Evolutionary conservation across 345 rosid species (phyloP).

Genomic region (Citrus mangshanensis): DNA sequence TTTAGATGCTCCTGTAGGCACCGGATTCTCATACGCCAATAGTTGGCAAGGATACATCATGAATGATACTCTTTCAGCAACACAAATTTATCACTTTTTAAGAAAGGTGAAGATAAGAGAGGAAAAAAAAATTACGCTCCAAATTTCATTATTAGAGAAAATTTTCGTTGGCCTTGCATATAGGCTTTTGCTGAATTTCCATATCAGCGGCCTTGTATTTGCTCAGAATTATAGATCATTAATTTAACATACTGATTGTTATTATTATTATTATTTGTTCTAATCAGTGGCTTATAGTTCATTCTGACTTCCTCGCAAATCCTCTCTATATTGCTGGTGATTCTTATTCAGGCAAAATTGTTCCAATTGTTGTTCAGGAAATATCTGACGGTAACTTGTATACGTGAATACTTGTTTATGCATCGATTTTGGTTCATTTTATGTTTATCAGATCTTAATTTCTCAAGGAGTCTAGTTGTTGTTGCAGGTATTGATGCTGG

Average conservation of each 20-base stretch:
- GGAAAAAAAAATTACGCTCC: neutral
- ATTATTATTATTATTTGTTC: neutral
- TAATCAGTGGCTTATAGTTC: conserved; percentile 33
- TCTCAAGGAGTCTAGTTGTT: neutral
- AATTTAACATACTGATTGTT: neutral
- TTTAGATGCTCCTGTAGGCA: conserved; percentile 37
- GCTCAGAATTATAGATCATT: too few relatives aligned
- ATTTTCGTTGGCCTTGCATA: too few relatives aligned
- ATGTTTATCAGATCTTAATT: neutral
- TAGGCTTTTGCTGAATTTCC: too few relatives aligned
- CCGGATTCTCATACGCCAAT: conserved; percentile 40
- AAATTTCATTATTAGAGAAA: neutral
- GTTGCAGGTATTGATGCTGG: neutral
- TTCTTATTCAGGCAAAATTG: conserved; percentile 28
- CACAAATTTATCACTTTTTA: conserved; percentile 19
- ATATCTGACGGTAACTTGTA: conserved; percentile 18
- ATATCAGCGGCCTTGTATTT: too few relatives aligned
- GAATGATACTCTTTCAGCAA: conserved; percentile 15
- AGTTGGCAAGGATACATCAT: neutral
- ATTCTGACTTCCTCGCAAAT: conserved; percentile 26
- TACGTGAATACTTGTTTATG: neutral
- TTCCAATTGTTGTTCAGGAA: conserved; percentile 21
- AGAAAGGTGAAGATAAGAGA: conserved; percentile 22
- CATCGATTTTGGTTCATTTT: neutral
- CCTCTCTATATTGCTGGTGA: conserved; percentile 34